Conservation (phyloP, 495 filamentous ascomycete genomes). For the Penicillium coffeae region DNA sequence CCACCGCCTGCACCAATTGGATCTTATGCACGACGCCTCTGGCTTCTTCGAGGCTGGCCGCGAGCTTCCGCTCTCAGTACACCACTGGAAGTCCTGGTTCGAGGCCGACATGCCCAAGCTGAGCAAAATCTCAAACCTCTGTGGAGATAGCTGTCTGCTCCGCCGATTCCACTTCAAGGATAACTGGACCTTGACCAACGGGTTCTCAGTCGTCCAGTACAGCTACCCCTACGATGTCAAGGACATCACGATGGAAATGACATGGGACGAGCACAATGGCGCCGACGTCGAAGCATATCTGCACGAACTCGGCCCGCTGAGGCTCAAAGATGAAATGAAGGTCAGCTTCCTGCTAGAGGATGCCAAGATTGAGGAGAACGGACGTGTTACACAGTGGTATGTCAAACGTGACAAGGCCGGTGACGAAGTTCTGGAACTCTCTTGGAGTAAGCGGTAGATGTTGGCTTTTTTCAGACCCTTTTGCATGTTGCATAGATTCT, state of each 20-base stretch:
- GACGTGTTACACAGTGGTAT: conserved; percentile 39
- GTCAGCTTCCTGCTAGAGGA: conserved; percentile 34
- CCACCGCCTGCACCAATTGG: conserved; percentile 50
- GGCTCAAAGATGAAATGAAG: conserved; percentile 37
- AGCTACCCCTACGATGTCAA: conserved; percentile 28
- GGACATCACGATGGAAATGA: conserved; percentile 42
- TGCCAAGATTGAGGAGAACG: conserved; percentile 24
- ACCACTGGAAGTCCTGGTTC: conserved; percentile 59
- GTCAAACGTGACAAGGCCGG: conserved; percentile 34
- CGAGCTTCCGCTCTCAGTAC: conserved; percentile 49
- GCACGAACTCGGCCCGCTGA: conserved; percentile 41
- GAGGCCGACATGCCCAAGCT: conserved; percentile 48
- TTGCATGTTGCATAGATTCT: background rate
- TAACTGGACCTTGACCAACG: conserved; percentile 55
- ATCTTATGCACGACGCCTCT: conserved; percentile 46
- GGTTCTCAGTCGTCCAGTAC: conserved; percentile 52
- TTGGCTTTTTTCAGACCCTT: background rate
- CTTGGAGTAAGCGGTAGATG: conserved; percentile 33
- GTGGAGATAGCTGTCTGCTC: conserved; percentile 53
- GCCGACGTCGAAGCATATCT: conserved; percentile 37
- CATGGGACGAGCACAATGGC: conserved; percentile 43
- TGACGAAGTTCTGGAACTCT: conserved; percentile 38
- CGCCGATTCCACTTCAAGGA: conserved; percentile 56
- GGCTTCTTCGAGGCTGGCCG: conserved; percentile 55
- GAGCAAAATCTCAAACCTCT: conserved; percentile 47